Conservation (phyloP, 2,329 filamentous ascomycete genomes). For the Colletotrichum brevisporum region DNA sequence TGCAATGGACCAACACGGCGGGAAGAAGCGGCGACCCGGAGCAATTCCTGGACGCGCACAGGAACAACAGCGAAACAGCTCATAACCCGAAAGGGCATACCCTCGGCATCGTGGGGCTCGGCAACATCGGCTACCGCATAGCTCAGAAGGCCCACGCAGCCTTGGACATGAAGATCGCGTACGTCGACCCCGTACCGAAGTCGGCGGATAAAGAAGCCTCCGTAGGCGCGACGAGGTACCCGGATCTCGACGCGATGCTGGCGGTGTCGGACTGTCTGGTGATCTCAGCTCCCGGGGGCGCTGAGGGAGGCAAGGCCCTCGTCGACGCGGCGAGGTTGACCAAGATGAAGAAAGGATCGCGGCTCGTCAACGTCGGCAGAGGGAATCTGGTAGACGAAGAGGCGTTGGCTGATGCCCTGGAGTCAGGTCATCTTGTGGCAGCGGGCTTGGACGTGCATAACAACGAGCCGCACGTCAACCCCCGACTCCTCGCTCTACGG, state of each 20-base stretch:
- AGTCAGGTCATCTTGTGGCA: conserved; percentile 35
- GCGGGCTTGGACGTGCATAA: conserved; percentile 51
- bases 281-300: conserved; percentile 62
- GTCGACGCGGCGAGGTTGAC: conserved; percentile 57
- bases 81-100: conserved; percentile 68
- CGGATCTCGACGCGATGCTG: conserved; percentile 61
- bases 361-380: conserved; percentile 70
- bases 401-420: conserved; percentile 39
- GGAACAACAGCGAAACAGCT: conserved; percentile 65
- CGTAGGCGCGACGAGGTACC: conserved; percentile 59
- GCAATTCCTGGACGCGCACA: conserved; percentile 65
- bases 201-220: conserved; percentile 56
- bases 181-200: conserved; percentile 63
- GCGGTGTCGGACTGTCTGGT: conserved; percentile 63
- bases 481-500: conserved; percentile 48
- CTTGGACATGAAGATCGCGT: conserved; percentile 71
- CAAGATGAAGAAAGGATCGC: conserved; percentile 64
- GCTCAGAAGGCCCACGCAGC: conserved; percentile 68
- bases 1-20: conserved; percentile 68
- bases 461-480: conserved; percentile 62
- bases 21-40: conserved; percentile 60
- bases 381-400: conserved; percentile 39
- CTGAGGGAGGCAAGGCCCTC: conserved; percentile 55
- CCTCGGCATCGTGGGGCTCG: conserved; percentile 72
- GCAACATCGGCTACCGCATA: conserved; percentile 67